These are phyloP conservation scores for Phialemonium atrogriseum DNA, from an alignment of 2,329 filamentous ascomycete species.

Conservation along the genomic window DNA sequence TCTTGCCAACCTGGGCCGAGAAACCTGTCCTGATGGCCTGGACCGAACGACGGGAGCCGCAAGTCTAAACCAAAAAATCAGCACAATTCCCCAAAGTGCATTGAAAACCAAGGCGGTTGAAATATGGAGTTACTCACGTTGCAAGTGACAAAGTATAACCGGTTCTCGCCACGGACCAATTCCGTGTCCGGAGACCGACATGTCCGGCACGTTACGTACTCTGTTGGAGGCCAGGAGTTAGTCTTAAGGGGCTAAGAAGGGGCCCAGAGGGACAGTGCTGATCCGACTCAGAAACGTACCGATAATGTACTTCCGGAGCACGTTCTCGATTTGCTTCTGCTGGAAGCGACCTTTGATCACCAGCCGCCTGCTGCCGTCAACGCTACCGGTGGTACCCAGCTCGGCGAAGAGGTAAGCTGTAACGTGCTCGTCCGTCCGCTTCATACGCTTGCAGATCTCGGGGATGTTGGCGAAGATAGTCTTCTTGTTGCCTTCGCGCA, in stretches of 20 bases:
- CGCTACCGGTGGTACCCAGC: conserved; percentile 92
- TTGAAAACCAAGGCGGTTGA: conserved; percentile 9
- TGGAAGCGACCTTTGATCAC: conserved; percentile 99
- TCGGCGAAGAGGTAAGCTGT: conserved; percentile 96
- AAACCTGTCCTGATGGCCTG: conserved; percentile 99
- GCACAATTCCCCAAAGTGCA: not conserved
- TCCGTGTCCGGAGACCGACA: conserved; percentile 92
- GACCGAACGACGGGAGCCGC: conserved; percentile 76
- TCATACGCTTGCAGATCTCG: conserved; percentile 99
- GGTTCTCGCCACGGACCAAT: conserved; percentile 97
- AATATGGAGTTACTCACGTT: too few relatives aligned
- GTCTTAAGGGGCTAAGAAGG: conserved; percentile 7
- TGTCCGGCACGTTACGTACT: conserved; percentile 99
- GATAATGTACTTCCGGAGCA: conserved; percentile 85
- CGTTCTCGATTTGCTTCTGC: conserved; percentile 98
- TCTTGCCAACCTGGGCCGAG: conserved; percentile 98
- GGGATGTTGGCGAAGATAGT: conserved; percentile 99
- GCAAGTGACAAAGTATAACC: conserved; percentile 97
- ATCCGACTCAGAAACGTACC: conserved; percentile 38
- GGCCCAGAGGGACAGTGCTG: not conserved
- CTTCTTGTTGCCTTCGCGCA: conserved; percentile 99
- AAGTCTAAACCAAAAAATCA: conserved; percentile 35
- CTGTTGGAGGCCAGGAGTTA: conserved; percentile 45
- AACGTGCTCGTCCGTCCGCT: conserved; percentile 95
- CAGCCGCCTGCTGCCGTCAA: conserved; percentile 83